Evolutionary conservation across 306 rosid genomes (phyloP).

Genomic region (Canavalia ensiformis): DNA sequence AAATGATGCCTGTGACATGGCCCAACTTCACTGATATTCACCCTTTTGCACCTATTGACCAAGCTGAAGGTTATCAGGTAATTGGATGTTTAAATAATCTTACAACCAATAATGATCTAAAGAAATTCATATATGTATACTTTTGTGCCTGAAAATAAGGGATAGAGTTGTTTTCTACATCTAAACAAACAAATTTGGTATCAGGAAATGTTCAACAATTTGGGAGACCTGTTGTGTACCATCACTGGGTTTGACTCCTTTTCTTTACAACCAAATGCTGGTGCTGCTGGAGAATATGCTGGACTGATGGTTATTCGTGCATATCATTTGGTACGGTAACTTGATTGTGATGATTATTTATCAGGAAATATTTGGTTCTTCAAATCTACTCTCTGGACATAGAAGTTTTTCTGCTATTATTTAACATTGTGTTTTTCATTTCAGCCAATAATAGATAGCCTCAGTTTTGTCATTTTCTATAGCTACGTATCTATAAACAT

Average conservation of each 20-base stretch:
- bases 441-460: background rate
- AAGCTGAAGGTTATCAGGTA: conserved; percentile 97
- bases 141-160: conserved; percentile 36
- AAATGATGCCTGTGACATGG: conserved; percentile 99
- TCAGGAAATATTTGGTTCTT: conserved; percentile 16
- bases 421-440: conserved; percentile 2
- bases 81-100: conserved; percentile 36
- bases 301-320: conserved; percentile 99
- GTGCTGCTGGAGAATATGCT: conserved; percentile 99
- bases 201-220: conserved; percentile 93
- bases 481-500: conserved; percentile 37
- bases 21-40: conserved; percentile 83
- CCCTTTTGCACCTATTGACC: conserved; percentile 94
- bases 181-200: conserved; percentile 48
- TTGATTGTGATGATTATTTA: conserved; percentile 34
- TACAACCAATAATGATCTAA: conserved; percentile 24
- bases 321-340: conserved; percentile 77
- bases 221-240: conserved; percentile 86
- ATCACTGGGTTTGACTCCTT: conserved; percentile 98
- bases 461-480: conserved; percentile 34
- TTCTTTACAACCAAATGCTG: conserved; percentile 99
- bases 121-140: conserved; percentile 31
- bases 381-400: conserved; percentile 33
- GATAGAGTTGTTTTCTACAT: conserved; percentile 46
- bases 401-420: conserved; percentile 16